A percentile compares a stretch with the other conserved stretches of the same genome.
These are phyloP conservation scores for Xylariaceae sp. DNA, from an alignment of 2,329 filamentous ascomycete genomes.

Conservation along the genomic window DNA sequence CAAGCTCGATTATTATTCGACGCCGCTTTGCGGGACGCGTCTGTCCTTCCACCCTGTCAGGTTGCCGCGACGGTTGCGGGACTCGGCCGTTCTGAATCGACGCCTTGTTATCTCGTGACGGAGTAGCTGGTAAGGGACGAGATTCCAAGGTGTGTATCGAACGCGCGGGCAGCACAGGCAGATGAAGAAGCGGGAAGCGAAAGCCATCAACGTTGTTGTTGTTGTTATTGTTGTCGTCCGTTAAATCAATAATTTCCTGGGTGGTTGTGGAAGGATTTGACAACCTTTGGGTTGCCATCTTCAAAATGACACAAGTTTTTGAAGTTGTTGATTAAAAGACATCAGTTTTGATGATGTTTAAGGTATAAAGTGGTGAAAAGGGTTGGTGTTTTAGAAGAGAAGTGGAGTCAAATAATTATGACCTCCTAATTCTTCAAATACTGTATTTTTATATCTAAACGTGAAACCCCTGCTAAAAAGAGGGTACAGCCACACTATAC, in stretches of 20 bases:
- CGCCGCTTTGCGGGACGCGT: conserved; percentile 10
- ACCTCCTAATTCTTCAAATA: background rate
- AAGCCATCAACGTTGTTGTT: background rate
- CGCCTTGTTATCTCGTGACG: background rate
- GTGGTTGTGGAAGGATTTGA: background rate
- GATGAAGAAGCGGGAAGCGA: background rate
- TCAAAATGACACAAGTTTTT: background rate
- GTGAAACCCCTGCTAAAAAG: background rate
- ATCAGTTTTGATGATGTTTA: background rate
- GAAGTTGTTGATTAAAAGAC: background rate
- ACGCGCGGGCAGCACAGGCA: background rate
- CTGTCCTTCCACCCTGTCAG: background rate
- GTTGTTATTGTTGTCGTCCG: background rate
- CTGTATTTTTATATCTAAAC: background rate
- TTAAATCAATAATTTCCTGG: background rate
- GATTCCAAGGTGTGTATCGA: background rate
- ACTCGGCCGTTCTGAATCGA: background rate
- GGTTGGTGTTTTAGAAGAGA: background rate
- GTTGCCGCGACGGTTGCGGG: background rate
- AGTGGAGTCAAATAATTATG: background rate
- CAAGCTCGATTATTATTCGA: conserved; percentile 4
- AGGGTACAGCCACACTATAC: background rate
- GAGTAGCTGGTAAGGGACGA: background rate
- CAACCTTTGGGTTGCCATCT: background rate
- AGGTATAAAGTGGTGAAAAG: background rate